Base-by-base conservation (phyloP, 768 basidiomycete species). In the Amanita muscaria region DNA sequence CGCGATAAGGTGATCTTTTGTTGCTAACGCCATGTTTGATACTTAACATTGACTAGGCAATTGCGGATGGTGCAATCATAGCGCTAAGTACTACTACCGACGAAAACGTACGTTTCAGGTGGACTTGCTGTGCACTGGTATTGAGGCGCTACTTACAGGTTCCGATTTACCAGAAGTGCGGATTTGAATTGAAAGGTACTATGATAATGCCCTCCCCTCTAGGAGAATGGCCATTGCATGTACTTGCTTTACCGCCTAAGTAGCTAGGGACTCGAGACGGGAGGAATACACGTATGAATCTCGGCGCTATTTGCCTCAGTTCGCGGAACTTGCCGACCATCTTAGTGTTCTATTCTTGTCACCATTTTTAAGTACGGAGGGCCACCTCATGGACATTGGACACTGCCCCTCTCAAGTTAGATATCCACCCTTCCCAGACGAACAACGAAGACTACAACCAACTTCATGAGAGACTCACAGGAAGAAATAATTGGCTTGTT, bases 171-270 rank as follows among this genome's bases (percentile, higher is more conserved):
- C 32, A 52, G 18, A 42, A 38, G 9, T 29, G 51, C 23, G 54
- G 56, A 11, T 53, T 57, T 41, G 52, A 49, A 4, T 48, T 49
- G 19, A 46, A 48, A 39, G 54, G 53, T 15, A 50, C 42, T 23
- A 55, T 40, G 21, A 49, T 49, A 3, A 58, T 59, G 43, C 53
- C 55, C 16, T 57, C 58, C 16, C 53, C 53, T 15, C 53, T 54
- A 50, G 58, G 58, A 10, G 56, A 59, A n/a, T 59, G 58, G 56
- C 55, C 56, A 10, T 43, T 53, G 3, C 53, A 59, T 35, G 16
- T 58, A 18, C 53, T 59, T 30, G 49, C 51, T 27, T 44, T 59
- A 39, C 32, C 50, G 21, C 51, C 53, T 22, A 33, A 33, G 14
- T 34, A 3, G 15, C 15, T n/a, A 15, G 16, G 9, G 34, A 36